Percentiles rank a stretch among this genome's conserved stretches.
phyloP scores from a whole-genome alignment of 306 rosid genomes.

The Vicia faba region DNA sequence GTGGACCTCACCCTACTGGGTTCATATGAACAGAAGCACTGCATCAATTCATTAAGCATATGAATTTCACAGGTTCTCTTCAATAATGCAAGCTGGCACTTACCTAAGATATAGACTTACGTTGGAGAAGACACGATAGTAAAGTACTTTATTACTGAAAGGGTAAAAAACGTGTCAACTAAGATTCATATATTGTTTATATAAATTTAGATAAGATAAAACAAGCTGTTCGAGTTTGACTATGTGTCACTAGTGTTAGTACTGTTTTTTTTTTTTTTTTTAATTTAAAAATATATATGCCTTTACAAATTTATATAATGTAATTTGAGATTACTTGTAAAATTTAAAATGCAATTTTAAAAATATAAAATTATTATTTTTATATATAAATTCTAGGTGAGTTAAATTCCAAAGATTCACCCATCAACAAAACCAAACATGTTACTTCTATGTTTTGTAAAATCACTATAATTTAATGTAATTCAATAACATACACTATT shows the following conservation, averaged over 20 bases:
- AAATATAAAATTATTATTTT: no score
- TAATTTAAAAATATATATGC: no score
- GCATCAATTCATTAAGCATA: neutral
- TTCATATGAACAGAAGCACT: slow-evolving; percentile 4
- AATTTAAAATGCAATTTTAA: no score
- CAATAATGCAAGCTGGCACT: slow-evolving; percentile 38
- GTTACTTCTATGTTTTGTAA: no score
- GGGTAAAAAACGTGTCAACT: slow-evolving; percentile 1
- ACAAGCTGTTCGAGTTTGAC: neutral
- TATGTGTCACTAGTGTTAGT: neutral
- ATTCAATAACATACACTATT: neutral
- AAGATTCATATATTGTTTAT: neutral
- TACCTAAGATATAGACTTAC: slow-evolving; percentile 3
- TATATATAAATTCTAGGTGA: no score
- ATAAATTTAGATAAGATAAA: neutral
- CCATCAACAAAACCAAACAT: no score
- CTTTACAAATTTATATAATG: neutral
- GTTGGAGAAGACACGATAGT: slow-evolving; percentile 14
- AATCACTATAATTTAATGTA: neutral
- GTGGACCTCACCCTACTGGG: slow-evolving; percentile 4
- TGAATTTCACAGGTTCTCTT: neutral
- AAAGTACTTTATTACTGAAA: neutral
- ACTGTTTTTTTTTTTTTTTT: no score
- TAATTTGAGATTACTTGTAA: neutral
- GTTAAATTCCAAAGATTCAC: no score